Evolutionary conservation across 345 rosid genomes (phyloP).

Genomic region (Psidium guajava): DNA sequence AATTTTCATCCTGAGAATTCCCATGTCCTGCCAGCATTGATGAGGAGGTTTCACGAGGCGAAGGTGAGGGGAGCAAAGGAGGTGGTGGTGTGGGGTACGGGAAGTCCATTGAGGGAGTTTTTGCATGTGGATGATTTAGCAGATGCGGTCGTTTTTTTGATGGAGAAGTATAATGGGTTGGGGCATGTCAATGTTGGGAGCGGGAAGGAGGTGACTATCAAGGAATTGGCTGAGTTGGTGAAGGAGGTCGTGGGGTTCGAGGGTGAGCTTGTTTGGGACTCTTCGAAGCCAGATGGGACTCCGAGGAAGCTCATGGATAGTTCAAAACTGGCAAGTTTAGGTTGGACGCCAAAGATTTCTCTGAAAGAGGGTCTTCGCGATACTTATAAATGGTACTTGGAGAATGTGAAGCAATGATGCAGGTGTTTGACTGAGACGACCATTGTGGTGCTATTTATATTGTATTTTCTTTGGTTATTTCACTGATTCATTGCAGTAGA

Average conservation of each 20-base stretch:
- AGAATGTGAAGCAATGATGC: slow-evolving; percentile 40
- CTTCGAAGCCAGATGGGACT: slow-evolving; percentile 80
- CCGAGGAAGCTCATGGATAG: slow-evolving; percentile 96
- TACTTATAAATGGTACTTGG: slow-evolving; percentile 85
- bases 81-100: slow-evolving; percentile 97
- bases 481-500: not conserved
- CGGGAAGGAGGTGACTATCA: slow-evolving; percentile 82
- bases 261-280: slow-evolving; percentile 85
- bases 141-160: slow-evolving; percentile 70
- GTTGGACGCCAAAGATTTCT: slow-evolving; percentile 70
- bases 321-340: slow-evolving; percentile 64
- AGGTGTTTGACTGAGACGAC: not conserved
- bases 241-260: slow-evolving; percentile 82
- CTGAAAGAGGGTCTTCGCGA: slow-evolving; percentile 67
- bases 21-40: slow-evolving; percentile 85
- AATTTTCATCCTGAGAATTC: slow-evolving; percentile 92
- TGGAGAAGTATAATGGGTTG: slow-evolving; percentile 66
- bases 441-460: not conserved
- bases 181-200: slow-evolving; percentile 92
- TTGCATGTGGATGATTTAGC: slow-evolving; percentile 96
- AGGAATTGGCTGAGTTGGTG: slow-evolving; percentile 84
- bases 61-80: slow-evolving; percentile 55
- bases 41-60: slow-evolving; percentile 84
- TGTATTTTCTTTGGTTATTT: not conserved
- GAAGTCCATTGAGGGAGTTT: slow-evolving; percentile 90